These are phyloP conservation scores for Symbiodinium pilosum DNA, from an alignment of 73 alveolate species.

Conservation along the genomic window DNA sequence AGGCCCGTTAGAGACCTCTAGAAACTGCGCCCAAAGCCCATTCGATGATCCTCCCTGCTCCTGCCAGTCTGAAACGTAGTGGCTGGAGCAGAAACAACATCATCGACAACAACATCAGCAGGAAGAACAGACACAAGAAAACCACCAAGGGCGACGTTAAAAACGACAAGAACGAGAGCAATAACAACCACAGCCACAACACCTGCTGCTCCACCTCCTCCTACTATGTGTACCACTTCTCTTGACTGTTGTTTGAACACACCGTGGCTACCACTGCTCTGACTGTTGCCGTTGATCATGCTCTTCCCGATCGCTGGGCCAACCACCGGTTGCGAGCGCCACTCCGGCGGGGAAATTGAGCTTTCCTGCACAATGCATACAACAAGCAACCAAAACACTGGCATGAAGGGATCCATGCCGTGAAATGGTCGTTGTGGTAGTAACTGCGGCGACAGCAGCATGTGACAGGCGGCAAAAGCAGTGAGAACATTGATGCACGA, in stretches of 20 bases:
- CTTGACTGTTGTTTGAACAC: background rate
- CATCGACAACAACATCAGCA: too few relatives aligned
- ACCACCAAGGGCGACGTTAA: background rate
- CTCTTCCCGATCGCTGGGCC: background rate
- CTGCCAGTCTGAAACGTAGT: too few relatives aligned
- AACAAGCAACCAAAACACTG: too few relatives aligned
- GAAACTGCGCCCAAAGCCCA: too few relatives aligned
- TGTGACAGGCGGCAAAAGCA: background rate
- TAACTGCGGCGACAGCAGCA: background rate
- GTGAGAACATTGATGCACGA: too few relatives aligned
- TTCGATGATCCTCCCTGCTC: too few relatives aligned
- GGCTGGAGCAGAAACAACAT: too few relatives aligned
- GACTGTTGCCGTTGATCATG: background rate
- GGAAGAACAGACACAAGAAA: background rate
- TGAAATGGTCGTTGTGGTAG: too few relatives aligned
- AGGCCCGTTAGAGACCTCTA: too few relatives aligned
- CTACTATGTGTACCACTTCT: background rate
- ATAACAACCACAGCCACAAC: background rate
- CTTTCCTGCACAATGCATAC: slow-evolving; percentile 13
- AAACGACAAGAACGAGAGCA: background rate
- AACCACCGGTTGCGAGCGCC: slow-evolving; percentile 7
- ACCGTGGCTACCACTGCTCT: background rate
- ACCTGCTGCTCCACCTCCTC: too few relatives aligned
- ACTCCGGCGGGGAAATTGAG: slow-evolving; percentile 29
- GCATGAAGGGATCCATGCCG: too few relatives aligned